phyloP scores from a whole-genome alignment of 306 rosid species.

The Urtica urens region DNA sequence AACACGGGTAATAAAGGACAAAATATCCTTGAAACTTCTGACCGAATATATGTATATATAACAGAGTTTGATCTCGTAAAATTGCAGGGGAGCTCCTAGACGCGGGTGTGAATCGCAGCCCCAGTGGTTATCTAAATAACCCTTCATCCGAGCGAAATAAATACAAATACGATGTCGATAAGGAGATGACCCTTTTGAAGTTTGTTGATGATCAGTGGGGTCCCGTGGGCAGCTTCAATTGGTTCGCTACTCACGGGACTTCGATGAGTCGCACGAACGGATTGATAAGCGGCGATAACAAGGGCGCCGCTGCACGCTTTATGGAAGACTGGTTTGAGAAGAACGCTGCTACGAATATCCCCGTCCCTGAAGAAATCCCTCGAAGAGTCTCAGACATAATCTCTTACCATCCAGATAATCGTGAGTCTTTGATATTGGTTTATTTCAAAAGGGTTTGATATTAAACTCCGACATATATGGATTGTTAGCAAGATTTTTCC shows the following conservation, averaged over 20 bases:
- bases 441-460: too few relatives aligned
- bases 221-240: slow-evolving; percentile 77
- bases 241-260: slow-evolving; percentile 98
- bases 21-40: neutral
- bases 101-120: slow-evolving; percentile 87
- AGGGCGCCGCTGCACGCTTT: slow-evolving; percentile 88
- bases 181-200: slow-evolving; percentile 82
- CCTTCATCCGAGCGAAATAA: slow-evolving; percentile 59
- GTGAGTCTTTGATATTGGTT: slow-evolving; percentile 21
- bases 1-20: slow-evolving; percentile 55
- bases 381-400: slow-evolving; percentile 32
- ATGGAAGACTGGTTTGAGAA: slow-evolving; percentile 96
- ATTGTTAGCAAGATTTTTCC: too few relatives aligned
- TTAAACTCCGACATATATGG: too few relatives aligned
- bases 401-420: slow-evolving; percentile 13
- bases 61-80: slow-evolving; percentile 13
- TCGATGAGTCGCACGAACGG: slow-evolving; percentile 87
- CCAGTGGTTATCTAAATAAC: slow-evolving; percentile 85
- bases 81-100: slow-evolving; percentile 73
- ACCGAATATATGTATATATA: slow-evolving; percentile 8
- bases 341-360: slow-evolving; percentile 4
- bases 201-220: slow-evolving; percentile 78
- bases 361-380: slow-evolving; percentile 17
- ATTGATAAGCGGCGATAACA: slow-evolving; percentile 86
- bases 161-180: slow-evolving; percentile 68